phyloP scores from a whole-genome alignment of 1,284 basidiomycete genomes.

The Neotropicomus parvogracilis region DNA sequence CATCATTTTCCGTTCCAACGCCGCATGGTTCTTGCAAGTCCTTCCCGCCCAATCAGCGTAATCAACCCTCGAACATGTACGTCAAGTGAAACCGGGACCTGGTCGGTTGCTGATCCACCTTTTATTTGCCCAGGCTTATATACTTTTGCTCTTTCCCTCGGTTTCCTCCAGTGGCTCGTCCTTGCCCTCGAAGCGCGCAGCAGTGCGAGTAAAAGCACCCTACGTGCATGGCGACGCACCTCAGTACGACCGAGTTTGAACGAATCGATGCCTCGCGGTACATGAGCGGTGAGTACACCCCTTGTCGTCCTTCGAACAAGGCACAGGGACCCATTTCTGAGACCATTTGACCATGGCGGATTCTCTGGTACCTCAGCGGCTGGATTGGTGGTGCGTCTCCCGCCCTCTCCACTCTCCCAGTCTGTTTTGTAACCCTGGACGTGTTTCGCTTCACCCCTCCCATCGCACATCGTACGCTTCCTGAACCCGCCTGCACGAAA shows the following conservation, averaged over 20 bases:
- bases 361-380: conserved; percentile 11
- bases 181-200: background rate
- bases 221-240: conserved; percentile 12
- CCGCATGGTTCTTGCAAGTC: background rate
- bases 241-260: background rate
- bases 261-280: conserved; percentile 23
- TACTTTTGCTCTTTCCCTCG: background rate
- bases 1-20: background rate
- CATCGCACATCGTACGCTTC: background rate
- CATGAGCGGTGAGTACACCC: conserved; percentile 22
- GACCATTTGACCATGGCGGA: background rate
- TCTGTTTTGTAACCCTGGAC: background rate
- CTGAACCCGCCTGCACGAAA: conserved; percentile 9
- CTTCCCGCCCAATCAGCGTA: background rate
- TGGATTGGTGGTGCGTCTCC: conserved; percentile 26
- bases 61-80: background rate
- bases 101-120: conserved; percentile 3
- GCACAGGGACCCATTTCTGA: background rate
- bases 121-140: conserved; percentile 10
- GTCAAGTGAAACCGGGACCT: conserved; percentile 2
- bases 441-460: background rate
- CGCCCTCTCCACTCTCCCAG: background rate
- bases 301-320: background rate
- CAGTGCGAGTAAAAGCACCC: background rate
- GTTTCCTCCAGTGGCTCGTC: background rate